Conservation (phyloP, 2,329 filamentous ascomycete genomes). For the Pseudohalonectria lignicola region DNA sequence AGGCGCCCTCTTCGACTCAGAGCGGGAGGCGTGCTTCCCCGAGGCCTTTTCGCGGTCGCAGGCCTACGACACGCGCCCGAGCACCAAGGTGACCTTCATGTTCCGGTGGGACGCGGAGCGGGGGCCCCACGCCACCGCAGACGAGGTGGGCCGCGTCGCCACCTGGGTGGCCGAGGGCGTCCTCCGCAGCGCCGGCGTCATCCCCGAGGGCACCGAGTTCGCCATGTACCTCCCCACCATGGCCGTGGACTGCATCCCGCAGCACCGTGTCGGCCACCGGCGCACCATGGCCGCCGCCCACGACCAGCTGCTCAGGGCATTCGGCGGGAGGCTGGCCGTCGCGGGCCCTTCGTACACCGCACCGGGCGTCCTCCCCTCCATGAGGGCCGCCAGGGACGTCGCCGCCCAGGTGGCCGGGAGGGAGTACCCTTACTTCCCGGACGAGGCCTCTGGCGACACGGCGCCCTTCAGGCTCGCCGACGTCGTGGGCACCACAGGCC, state of each 20-base stretch:
- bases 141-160: constrained; percentile 62
- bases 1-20: constrained; percentile 86
- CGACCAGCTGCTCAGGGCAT: constrained; percentile 40
- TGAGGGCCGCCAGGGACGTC: constrained; percentile 38
- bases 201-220: too few relatives aligned
- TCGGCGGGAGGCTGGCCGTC: constrained; percentile 54
- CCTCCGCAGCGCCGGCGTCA: constrained; percentile 54
- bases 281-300: constrained; percentile 47
- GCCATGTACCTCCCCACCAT: constrained; percentile 64
- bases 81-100: constrained; percentile 89
- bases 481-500: too few relatives aligned
- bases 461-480: too few relatives aligned
- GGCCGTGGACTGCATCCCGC: constrained; percentile 65
- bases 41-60: too few relatives aligned
- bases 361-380: constrained; percentile 38
- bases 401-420: constrained; percentile 23
- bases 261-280: constrained; percentile 74
- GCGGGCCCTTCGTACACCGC: constrained; percentile 42
- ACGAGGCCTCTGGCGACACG: too few relatives aligned
- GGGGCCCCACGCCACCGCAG: constrained; percentile 41
- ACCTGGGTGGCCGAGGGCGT: too few relatives aligned
- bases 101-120: constrained; percentile 74
- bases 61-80: constrained; percentile 27
- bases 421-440: too few relatives aligned
- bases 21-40: constrained; percentile 28